Percentiles rank a stretch among this genome's conserved stretches.
Conservation (phyloP, 164 flowering plant species). For the Pachysandra terminalis region DNA sequence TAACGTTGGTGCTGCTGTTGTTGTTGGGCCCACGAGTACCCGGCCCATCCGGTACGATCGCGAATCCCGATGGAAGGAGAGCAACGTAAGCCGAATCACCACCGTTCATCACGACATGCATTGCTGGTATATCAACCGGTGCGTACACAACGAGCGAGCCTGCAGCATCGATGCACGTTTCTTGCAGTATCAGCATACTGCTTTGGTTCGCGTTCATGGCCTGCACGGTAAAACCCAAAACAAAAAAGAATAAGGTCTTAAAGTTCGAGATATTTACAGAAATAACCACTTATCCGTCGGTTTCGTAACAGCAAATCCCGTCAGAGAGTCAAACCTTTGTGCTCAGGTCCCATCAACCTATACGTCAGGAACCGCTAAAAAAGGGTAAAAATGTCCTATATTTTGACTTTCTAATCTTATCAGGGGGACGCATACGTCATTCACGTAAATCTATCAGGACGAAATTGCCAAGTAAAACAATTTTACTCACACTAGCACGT, state of each 20-base stretch:
- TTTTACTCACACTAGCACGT: slow-evolving; percentile 62
- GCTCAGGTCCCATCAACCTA: background rate
- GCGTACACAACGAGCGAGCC: slow-evolving; percentile 97
- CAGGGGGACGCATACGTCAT: slow-evolving; percentile 11
- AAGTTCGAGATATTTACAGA: too few relatives aligned
- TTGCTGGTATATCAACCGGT: slow-evolving; percentile 95
- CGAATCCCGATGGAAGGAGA: slow-evolving; percentile 85
- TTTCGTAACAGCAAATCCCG: too few relatives aligned
- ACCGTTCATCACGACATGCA: slow-evolving; percentile 97
- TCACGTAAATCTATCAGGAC: background rate
- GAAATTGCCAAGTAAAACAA: too few relatives aligned
- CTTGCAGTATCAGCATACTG: slow-evolving; percentile 91
- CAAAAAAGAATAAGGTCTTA: too few relatives aligned
- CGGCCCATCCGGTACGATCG: slow-evolving; percentile 81
- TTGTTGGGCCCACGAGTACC: slow-evolving; percentile 28
- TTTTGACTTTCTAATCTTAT: slow-evolving; percentile 3
- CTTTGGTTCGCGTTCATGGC: slow-evolving; percentile 84
- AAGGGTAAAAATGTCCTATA: slow-evolving; percentile 16
- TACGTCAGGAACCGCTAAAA: slow-evolving; percentile 11
- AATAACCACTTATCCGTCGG: too few relatives aligned
- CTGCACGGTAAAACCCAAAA: too few relatives aligned
- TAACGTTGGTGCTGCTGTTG: background rate
- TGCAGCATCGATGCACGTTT: slow-evolving; percentile 83
- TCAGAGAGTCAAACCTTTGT: background rate
- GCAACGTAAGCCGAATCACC: slow-evolving; percentile 96